Conservation (phyloP, 495 filamentous ascomycete genomes). For the Amniculicola lignicola region DNA sequence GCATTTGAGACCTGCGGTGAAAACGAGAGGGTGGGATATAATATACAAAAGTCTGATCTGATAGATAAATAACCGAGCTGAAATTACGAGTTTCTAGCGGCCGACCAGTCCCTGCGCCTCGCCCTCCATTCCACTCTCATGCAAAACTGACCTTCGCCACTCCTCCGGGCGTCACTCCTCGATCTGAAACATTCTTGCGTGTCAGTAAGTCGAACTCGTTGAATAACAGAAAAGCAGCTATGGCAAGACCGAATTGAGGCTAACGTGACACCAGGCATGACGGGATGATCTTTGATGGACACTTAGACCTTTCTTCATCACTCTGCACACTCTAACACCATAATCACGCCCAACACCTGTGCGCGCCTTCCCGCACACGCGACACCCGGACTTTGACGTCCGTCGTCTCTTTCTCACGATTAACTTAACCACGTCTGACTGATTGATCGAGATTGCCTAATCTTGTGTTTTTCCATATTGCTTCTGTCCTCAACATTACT, state of each 20-base stretch:
- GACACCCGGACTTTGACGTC: neutral
- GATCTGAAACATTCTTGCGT: conserved; percentile 3
- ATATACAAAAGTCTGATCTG: neutral
- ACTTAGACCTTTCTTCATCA: conserved; percentile 7
- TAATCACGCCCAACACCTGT: neutral
- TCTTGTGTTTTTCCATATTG: neutral
- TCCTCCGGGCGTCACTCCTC: neutral
- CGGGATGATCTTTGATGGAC: conserved; percentile 7
- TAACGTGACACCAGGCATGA: conserved; percentile 22
- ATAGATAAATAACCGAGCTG: conserved; percentile 26
- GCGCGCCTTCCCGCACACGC: conserved; percentile 4
- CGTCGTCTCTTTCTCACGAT: neutral
- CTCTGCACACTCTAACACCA: conserved; percentile 3
- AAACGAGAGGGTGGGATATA: neutral
- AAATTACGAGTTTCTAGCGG: conserved; percentile 22
- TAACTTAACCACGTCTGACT: neutral
- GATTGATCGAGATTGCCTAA: neutral
- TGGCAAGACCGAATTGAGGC: neutral
- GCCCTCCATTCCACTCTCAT: conserved; percentile 28
- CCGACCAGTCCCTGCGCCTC: conserved; percentile 12
- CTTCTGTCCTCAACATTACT: neutral
- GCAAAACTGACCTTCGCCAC: conserved; percentile 9
- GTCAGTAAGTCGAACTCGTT: conserved; percentile 9
- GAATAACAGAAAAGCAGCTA: too few species aligned
- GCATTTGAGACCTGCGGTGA: neutral